Base-by-base conservation (phyloP, 257 asterid species). In the Solanum medicagineum region DNA sequence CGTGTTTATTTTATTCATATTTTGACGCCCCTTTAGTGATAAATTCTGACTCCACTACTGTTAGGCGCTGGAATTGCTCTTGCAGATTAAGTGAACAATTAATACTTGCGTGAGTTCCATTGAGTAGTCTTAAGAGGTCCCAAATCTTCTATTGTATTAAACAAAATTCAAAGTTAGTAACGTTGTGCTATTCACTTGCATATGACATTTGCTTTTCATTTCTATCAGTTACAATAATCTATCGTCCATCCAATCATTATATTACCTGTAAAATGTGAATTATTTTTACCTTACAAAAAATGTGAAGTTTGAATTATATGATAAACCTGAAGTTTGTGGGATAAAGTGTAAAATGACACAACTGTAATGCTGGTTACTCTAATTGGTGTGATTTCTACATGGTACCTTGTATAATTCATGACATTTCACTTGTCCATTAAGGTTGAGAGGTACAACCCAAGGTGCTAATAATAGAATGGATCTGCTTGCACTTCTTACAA, bases 401-500 rank as follows among this genome's bases (percentile, higher is more conserved):
- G 81, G 40, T 22, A 51, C 44, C 15, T 24, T 51, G 59, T 75
- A 14, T 26, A 2, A 49, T 75, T 77, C 40, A 53, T 77, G 16
- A 8, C 45, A 26, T 80, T 14, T 84, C 74, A 14, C 65, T 16
- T 83, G 65, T 47, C 32, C 62, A 79, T 86, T 87, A 96, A 32
- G 99, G 90, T 88, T 96, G 81, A 95, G 99, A 91, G 98, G 98
- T 73, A 96, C 98, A 9, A 85, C 87, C 32, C 84, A 85, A 49
- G 98, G 99, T 22, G 98, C 99, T 42, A 96, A 96, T 90, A 96
- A 96, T 77, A 88, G 98, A 87, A 86, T 96, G 97, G 98, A 96
- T 91, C 91, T 94, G 57, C 80, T 94, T 45, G 91, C 97, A 73
- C 94, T 96, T 24, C 95, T 96, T 42, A 96, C 99, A 15, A 89